Evolutionary conservation across 169 alveolate species (phyloP).

Genomic region (Pseudocohnilembus persalinus): DNA sequence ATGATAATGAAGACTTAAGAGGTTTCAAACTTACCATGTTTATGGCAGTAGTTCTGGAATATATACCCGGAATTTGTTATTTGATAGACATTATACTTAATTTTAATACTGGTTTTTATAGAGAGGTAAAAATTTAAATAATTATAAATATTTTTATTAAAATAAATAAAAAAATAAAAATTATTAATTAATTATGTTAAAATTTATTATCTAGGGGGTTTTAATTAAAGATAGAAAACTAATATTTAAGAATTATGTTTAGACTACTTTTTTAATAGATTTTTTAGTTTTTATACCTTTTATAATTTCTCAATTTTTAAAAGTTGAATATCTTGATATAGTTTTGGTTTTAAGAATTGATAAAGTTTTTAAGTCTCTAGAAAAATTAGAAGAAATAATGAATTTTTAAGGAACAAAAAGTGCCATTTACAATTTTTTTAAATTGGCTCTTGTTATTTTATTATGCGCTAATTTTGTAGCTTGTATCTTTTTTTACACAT

Average conservation of each 20-base stretch:
- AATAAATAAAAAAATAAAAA: too few species aligned
- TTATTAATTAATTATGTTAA: neutral
- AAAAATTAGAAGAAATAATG: neutral
- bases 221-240: neutral
- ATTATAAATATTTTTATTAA: too few species aligned
- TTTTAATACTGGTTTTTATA: constrained; percentile 12
- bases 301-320: neutral
- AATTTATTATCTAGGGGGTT: neutral
- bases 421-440: neutral
- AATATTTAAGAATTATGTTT: too few species aligned
- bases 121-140: too few species aligned
- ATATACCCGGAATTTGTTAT: constrained; percentile 6
- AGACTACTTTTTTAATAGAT: neutral
- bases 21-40: neutral
- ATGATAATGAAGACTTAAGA: neutral
- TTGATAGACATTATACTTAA: constrained; percentile 13
- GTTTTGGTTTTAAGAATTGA: neutral
- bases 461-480: neutral
- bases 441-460: too few species aligned
- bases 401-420: neutral
- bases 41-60: neutral
- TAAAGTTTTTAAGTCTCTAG: neutral
- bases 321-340: neutral
- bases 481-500: neutral
- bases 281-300: neutral